Base-by-base conservation (phyloP, 2,329 filamentous ascomycete genomes). In the Arthrinium phaeospermum region DNA sequence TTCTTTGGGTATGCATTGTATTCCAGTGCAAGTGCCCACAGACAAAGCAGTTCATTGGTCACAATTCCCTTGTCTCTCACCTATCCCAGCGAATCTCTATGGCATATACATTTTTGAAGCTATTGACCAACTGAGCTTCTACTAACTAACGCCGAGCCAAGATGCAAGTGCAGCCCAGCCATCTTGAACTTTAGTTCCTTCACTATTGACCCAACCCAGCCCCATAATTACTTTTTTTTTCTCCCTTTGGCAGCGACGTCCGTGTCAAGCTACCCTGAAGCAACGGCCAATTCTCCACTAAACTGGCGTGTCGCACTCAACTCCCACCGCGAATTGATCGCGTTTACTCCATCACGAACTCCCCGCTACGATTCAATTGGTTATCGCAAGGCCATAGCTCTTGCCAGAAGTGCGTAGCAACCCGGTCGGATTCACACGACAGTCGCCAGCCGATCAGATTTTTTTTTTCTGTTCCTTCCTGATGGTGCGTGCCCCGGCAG, bases 291-390 rank as follows among this genome's bases (percentile, higher is more conserved):
- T 41, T 64, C 57, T 64, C 57, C 57, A 64, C 57, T 64, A 37
- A 41, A 64, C 34, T 41, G 53, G 53, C 53, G 53, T 61, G 30
- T 61, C 16, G 46, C 49, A 51, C n/a, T 41, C 57, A n/a, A 64
- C 34, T 10, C 19, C 34, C 57, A 64, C 57, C 57, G 34, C 57
- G 57, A 64, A 41, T 41, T 64, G 57, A 64, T 41, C 57, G 57
- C 57, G 57, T 64, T 64, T 64, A 41, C 57, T 64, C 57, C 57
- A 41, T 64, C 57, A 64, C 57, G 34, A 64, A 22, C 57, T 64
- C 57, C 57, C 57, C 57, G 34, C 57, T 64, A 34, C 30, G 34
- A 37, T 61, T 37, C 53, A 37, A 61, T 61, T 61, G 53, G 53
- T 34, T 61, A 30, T 51, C 57, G 57, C 57, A 64, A 64, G 34